A percentile compares a stretch with the other conserved stretches of the same genome.
These are phyloP conservation scores for Lodderomyces orthopsilosis DNA, from an alignment of 1,139 yeast species.

Conservation along the genomic window DNA sequence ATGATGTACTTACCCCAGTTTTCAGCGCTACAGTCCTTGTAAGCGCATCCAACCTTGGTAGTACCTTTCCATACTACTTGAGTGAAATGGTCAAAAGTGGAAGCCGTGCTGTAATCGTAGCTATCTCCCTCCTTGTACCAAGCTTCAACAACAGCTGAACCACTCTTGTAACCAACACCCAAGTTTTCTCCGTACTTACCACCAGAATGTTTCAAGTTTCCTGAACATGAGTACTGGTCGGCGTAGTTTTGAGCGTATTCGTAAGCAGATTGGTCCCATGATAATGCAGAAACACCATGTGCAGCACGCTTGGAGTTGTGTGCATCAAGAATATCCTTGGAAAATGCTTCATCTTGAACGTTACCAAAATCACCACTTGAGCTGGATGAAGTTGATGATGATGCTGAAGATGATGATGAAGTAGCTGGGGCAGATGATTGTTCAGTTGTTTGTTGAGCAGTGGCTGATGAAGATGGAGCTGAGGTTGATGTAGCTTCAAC, in stretches of 20 bases:
- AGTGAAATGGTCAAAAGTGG: conserved; percentile 69
- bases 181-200: conserved; percentile 86
- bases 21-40: conserved; percentile 46
- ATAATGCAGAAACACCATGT: conserved; percentile 58
- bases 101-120: conserved; percentile 49
- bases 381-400: conserved; percentile 8
- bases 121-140: conserved; percentile 74
- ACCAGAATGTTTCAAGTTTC: conserved; percentile 68
- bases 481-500: neutral
- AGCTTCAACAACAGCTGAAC: conserved; percentile 61
- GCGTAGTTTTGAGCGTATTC: conserved; percentile 70
- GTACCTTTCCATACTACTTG: conserved; percentile 80
- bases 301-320: conserved; percentile 70
- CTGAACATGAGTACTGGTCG: conserved; percentile 66
- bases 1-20: conserved; percentile 23
- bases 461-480: neutral
- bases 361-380: conserved; percentile 10
- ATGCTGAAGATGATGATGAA: conserved; percentile 7
- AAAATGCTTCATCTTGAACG: conserved; percentile 11
- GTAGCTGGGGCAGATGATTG: neutral
- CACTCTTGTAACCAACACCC: conserved; percentile 67
- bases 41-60: conserved; percentile 74
- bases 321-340: conserved; percentile 40
- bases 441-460: neutral
- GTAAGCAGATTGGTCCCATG: conserved; percentile 67